A percentile compares a stretch with the other conserved stretches of the same genome.
Evolutionary conservation across 148 eudicot genomes (phyloP).

Genomic region (Heliamphora exappendiculata): DNA sequence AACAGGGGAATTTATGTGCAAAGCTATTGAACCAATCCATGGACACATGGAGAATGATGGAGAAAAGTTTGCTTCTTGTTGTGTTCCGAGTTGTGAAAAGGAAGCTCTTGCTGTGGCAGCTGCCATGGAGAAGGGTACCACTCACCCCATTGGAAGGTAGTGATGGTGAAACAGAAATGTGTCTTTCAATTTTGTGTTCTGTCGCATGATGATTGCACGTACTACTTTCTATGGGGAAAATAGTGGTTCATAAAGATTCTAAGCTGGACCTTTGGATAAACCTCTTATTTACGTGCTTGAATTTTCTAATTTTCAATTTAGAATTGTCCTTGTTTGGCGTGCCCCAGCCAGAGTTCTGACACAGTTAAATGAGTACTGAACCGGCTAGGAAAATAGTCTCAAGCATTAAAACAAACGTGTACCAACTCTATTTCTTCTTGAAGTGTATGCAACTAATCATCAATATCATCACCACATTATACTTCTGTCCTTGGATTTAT

Average conservation of each 20-base stretch:
- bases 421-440: background rate
- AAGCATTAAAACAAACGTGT: background rate
- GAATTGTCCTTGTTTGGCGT: background rate
- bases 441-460: background rate
- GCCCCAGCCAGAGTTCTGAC: background rate
- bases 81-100: slow-evolving; percentile 84
- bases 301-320: background rate
- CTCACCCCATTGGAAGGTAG: slow-evolving; percentile 99
- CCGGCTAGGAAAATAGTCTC: background rate
- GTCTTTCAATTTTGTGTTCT: background rate
- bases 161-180: background rate
- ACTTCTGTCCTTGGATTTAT: background rate
- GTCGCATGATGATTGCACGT: background rate
- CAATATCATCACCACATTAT: background rate
- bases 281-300: background rate
- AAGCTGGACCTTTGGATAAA: slow-evolving; percentile 3
- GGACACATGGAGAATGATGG: slow-evolving; percentile 46
- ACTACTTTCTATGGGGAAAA: background rate
- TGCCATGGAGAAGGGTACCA: slow-evolving; percentile 98
- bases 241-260: background rate
- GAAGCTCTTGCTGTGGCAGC: slow-evolving; percentile 99
- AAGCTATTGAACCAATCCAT: slow-evolving; percentile 90
- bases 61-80: slow-evolving; percentile 42
- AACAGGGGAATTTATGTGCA: slow-evolving; percentile 84
- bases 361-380: background rate